Conservation (phyloP, 2,329 filamentous ascomycete genomes). For the Diplodia scrobiculata region DNA sequence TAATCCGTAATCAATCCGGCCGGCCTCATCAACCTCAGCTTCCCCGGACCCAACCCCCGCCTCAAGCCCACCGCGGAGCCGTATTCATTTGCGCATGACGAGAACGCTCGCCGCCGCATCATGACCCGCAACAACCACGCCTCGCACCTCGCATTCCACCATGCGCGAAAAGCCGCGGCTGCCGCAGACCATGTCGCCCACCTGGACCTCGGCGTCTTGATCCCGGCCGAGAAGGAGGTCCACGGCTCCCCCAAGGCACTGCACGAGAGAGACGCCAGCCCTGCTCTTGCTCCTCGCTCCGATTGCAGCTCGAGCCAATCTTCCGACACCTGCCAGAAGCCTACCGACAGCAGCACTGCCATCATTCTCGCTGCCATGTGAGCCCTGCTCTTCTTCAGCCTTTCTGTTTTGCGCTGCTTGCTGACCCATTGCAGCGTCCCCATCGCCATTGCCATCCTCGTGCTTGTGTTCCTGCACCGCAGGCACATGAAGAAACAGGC, state of each 20-base stretch:
- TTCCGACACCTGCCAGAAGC: conserved; percentile 43
- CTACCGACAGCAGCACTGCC: conserved; percentile 39
- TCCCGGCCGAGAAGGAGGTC: conserved; percentile 15
- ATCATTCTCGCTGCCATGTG: conserved; percentile 44
- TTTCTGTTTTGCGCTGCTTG: not conserved
- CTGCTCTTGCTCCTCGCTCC: conserved; percentile 17
- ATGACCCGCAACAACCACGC: conserved; percentile 41
- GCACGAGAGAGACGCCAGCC: conserved; percentile 16
- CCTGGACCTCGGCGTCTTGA: conserved; percentile 1
- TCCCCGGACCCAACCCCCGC: conserved; percentile 25
- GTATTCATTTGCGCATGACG: conserved; percentile 23
- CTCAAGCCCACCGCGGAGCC: conserved; percentile 11
- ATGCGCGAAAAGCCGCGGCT: conserved; percentile 34
- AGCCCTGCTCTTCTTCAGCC: conserved; percentile 23
- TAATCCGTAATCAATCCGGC: conserved; percentile 37
- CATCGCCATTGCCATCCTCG: conserved; percentile 64
- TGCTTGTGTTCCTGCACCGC: conserved; percentile 77
- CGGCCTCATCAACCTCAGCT: not conserved
- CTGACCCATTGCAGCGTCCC: conserved; percentile 65
- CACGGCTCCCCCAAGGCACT: not conserved
- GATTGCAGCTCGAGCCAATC: conserved; percentile 29
- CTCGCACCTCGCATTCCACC: conserved; percentile 38
- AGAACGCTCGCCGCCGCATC: conserved; percentile 30
- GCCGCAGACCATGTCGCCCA: conserved; percentile 32
- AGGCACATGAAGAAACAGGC: conserved; percentile 71